A percentile compares a stretch with the other conserved stretches of the same genome.
These are phyloP conservation scores for Pleochaeta shiraiana DNA, from an alignment of 2,329 filamentous ascomycete genomes.

Conservation along the genomic window DNA sequence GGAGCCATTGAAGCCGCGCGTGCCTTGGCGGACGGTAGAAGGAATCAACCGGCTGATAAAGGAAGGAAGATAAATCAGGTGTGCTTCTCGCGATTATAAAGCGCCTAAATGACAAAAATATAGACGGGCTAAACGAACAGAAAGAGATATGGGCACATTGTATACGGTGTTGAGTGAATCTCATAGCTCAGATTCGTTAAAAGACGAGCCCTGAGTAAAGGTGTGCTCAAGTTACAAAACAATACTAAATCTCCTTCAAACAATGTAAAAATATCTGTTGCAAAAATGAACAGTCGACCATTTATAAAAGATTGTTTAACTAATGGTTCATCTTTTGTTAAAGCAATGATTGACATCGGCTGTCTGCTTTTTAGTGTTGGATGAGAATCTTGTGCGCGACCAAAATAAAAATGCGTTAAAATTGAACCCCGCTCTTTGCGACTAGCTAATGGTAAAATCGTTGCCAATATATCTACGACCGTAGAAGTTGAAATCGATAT, in stretches of 20 bases:
- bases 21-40: background rate
- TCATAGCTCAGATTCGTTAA: background rate
- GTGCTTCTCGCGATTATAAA: background rate
- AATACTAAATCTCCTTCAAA: background rate
- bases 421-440: background rate
- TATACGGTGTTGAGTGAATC: background rate
- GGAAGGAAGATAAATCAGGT: background rate
- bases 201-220: background rate
- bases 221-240: background rate
- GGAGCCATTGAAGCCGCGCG: background rate
- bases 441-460: background rate
- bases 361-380: background rate
- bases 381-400: conserved; percentile 4
- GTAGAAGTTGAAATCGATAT: background rate
- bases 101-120: background rate
- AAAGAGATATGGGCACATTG: background rate
- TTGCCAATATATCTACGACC: background rate
- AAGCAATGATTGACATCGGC: background rate
- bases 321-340: background rate
- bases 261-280: background rate
- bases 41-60: background rate
- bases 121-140: background rate
- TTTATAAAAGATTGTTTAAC: background rate
- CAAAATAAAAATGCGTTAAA: background rate
- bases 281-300: background rate